Conservation (phyloP, 2,329 filamentous ascomycete genomes). For the Fusarium pseudonygamai region DNA sequence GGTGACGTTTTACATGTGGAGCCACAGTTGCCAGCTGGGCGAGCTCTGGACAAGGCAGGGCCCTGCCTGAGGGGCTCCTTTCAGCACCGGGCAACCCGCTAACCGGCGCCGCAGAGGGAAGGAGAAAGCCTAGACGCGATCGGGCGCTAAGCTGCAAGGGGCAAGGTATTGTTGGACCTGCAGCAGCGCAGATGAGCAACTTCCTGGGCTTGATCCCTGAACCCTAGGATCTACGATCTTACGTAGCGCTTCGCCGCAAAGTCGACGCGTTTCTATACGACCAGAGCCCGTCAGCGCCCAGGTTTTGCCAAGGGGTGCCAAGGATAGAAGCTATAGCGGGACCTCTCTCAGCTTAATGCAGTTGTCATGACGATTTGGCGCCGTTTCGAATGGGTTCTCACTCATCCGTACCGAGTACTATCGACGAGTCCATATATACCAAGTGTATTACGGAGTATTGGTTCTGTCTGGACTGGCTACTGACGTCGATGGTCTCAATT, state of each 20-base stretch:
- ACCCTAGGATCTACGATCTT: conserved; percentile 39
- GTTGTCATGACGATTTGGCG: conserved; percentile 45
- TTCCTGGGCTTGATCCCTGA: conserved; percentile 33
- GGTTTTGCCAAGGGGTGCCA: conserved; percentile 15
- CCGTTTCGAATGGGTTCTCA: conserved; percentile 28
- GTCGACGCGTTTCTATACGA: conserved; percentile 11
- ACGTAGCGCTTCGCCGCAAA: conserved; percentile 27
- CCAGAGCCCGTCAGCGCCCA: conserved; percentile 25
- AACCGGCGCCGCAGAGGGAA: conserved; percentile 19
- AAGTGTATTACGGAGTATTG: background rate
- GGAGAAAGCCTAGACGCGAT: background rate
- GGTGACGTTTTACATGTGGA: conserved; percentile 36
- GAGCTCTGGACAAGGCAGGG: background rate
- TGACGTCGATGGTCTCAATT: too few relatives aligned
- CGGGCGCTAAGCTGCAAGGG: background rate
- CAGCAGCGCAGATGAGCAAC: conserved; percentile 22
- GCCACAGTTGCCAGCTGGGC: conserved; percentile 2
- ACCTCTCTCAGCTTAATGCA: conserved; percentile 23
- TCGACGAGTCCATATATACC: background rate
- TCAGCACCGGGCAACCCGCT: conserved; percentile 39
- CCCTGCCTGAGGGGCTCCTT: background rate
- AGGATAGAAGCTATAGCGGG: conserved; percentile 16
- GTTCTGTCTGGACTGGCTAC: background rate
- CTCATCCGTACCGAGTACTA: background rate
- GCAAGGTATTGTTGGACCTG: conserved; percentile 31